Evolutionary conservation across 1,284 basidiomycete species (phyloP), one percentile per base, ranked within the genome.

Genomic region (Ustilago tritici): DNA sequence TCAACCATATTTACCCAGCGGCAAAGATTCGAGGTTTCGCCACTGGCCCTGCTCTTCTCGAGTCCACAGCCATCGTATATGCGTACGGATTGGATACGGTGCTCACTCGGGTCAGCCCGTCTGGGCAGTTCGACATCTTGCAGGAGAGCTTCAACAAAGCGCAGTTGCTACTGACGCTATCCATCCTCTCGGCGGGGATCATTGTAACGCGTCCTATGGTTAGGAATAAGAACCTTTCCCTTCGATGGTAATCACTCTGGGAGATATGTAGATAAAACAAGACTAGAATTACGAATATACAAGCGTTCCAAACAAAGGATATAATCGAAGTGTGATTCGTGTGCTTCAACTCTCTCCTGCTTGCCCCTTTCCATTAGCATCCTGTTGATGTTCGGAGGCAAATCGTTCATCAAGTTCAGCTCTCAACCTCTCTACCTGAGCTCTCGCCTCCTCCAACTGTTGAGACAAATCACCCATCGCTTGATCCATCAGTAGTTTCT

Each of bases 401-500:
- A 43, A 54, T 47, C 60, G 36, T 36, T 53, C 43, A 3, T 70
- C 78, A 53, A 84, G 54, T 65, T 81, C 71, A 15, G 69, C 71
- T 23, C 80, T 68, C 43, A 85, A 66, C 41, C 80, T 65, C 15
- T 84, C 83, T 17, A 75, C 62, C 68, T 85, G 77, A 23, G 65
- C 56, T 2, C 72, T 61, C 15, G 70, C 67, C 15, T 79, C 82
- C 32, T 84, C 84, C 50, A 80, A 65, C 66, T 84, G 83, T 12
- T 70, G 61, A n/a, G 68, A 78, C 38, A 85, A 65, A 57, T 87
- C 87, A 46, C 79, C 77, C 64, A 87, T 69, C 6, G 84, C 93
- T 87, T 95, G 94, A 83, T 95, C 94, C 92, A 93, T 94, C 62
- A 95, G 88, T 50, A 95, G 86, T 87, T 95, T 95, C 88, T 95